These are phyloP conservation scores for Pichia exigua DNA, from an alignment of 805 yeast genomes.

Conservation along the genomic window DNA sequence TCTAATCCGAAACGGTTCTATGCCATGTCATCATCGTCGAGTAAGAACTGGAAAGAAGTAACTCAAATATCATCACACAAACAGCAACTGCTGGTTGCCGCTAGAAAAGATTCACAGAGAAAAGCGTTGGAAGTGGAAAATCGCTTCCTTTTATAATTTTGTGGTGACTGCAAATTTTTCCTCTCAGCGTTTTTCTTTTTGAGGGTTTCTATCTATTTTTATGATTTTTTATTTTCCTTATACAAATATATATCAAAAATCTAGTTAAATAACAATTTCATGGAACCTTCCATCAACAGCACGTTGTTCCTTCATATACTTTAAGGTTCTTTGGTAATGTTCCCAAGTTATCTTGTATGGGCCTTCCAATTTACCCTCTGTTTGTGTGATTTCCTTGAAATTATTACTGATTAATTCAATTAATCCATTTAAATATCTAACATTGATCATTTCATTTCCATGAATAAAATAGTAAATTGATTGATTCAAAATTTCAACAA, in stretches of 20 bases:
- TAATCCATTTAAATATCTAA: constrained; percentile 74
- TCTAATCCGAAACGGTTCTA: constrained; percentile 36
- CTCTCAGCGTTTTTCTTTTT: not conserved
- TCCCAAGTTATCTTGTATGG: constrained; percentile 32
- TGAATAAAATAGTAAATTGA: constrained; percentile 80
- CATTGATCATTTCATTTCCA: constrained; percentile 63
- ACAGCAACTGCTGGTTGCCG: constrained; percentile 9
- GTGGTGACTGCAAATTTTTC: not conserved
- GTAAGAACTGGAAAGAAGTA: constrained; percentile 88
- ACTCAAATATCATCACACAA: constrained; percentile 35
- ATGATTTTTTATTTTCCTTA: not conserved
- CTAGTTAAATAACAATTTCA: constrained; percentile 4
- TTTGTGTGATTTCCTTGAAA: constrained; percentile 28
- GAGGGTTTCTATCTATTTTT: constrained; percentile 4
- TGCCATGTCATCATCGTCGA: constrained; percentile 92
- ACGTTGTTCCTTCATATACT: constrained; percentile 61
- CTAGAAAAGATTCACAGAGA: not conserved
- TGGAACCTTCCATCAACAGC: constrained; percentile 59
- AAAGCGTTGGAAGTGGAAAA: not conserved
- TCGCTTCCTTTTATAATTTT: not conserved
- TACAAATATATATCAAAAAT: not conserved
- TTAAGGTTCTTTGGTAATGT: constrained; percentile 66
- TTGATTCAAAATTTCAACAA: constrained; percentile 82
- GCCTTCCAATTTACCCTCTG: constrained; percentile 10
- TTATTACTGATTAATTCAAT: constrained; percentile 73